Conservation (phyloP, 805 yeast genomes). For the Danielozyma ontarioensis region DNA sequence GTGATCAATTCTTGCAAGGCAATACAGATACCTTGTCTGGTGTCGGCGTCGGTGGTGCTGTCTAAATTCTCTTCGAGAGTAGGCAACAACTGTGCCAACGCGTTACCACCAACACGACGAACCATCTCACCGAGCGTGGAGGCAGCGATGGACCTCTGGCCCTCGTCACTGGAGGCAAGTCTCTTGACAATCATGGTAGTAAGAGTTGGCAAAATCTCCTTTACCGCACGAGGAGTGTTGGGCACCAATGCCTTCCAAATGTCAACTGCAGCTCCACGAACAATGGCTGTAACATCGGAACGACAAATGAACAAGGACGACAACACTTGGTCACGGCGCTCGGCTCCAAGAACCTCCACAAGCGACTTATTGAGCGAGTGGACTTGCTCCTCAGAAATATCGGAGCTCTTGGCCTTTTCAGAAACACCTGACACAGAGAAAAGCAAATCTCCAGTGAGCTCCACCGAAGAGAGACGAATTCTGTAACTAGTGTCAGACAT, state of each 20-base stretch:
- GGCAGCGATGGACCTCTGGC: slow-evolving; percentile 83
- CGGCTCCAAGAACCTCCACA: slow-evolving; percentile 76
- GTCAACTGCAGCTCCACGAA: slow-evolving; percentile 84
- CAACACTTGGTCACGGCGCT: slow-evolving; percentile 81
- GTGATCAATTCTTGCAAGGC: slow-evolving; percentile 83
- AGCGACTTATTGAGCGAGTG: slow-evolving; percentile 56
- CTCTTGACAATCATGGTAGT: slow-evolving; percentile 75
- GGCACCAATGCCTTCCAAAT: slow-evolving; percentile 97
- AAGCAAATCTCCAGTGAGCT: slow-evolving; percentile 88
- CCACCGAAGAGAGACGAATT: slow-evolving; percentile 89
- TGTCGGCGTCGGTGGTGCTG: slow-evolving; percentile 63
- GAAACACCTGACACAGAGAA: slow-evolving; percentile 91
- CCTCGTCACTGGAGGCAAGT: slow-evolving; percentile 76
- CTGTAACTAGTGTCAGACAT: slow-evolving; percentile 76
- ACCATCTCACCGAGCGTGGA: slow-evolving; percentile 92
- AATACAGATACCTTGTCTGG: slow-evolving; percentile 94
- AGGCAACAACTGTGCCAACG: slow-evolving; percentile 79
- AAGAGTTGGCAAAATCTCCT: slow-evolving; percentile 83
- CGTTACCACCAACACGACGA: slow-evolving; percentile 86
- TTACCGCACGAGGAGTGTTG: slow-evolving; percentile 91
- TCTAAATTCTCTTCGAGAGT: slow-evolving; percentile 64
- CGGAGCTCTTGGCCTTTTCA: slow-evolving; percentile 50
- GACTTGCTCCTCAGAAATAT: slow-evolving; percentile 51
- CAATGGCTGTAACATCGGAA: slow-evolving; percentile 83
- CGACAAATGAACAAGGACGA: slow-evolving; percentile 90